Conservation (phyloP, 2,329 filamentous ascomycete genomes). For the Neopestalotiopsis clavispora region DNA sequence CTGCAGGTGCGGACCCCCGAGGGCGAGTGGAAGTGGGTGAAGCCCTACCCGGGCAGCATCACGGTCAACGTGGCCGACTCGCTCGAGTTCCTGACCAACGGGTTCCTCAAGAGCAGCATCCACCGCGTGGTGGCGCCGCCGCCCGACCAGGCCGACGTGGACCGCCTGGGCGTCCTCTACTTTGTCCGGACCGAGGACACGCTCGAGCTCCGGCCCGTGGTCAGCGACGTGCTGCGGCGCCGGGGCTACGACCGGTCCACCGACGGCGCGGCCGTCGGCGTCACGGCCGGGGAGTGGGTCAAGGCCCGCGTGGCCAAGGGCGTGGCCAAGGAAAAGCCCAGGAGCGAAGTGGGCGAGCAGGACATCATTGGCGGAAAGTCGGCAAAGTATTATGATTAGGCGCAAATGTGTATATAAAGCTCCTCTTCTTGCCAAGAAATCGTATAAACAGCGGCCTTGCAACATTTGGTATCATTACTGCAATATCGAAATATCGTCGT, state of each 20-base stretch:
- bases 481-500: slow-evolving; percentile 34
- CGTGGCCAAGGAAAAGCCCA: slow-evolving; percentile 26
- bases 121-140: slow-evolving; percentile 50
- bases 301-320: slow-evolving; percentile 36
- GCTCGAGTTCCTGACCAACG: slow-evolving; percentile 51
- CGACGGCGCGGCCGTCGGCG: slow-evolving; percentile 31
- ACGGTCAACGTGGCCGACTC: slow-evolving; percentile 58
- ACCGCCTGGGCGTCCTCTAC: slow-evolving; percentile 53
- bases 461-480: no score
- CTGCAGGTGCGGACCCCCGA: slow-evolving; percentile 42
- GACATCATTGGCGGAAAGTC: slow-evolving; percentile 37
- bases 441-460: not conserved
- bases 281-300: slow-evolving; percentile 41
- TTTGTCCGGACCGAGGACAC: slow-evolving; percentile 43
- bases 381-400: slow-evolving; percentile 39
- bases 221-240: slow-evolving; percentile 37
- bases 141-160: slow-evolving; percentile 46
- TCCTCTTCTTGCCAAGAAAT: no score
- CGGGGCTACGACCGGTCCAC: slow-evolving; percentile 36
- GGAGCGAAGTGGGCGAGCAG: slow-evolving; percentile 33
- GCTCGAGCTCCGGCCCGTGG: slow-evolving; percentile 36
- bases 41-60: slow-evolving; percentile 52
- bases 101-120: slow-evolving; percentile 49
- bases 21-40: slow-evolving; percentile 46
- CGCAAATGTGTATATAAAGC: not conserved